A percentile compares a stretch with the other conserved stretches of the same genome.
Evolutionary conservation across 306 rosid genomes (phyloP).

Genomic region (Cucumis melo): DNA sequence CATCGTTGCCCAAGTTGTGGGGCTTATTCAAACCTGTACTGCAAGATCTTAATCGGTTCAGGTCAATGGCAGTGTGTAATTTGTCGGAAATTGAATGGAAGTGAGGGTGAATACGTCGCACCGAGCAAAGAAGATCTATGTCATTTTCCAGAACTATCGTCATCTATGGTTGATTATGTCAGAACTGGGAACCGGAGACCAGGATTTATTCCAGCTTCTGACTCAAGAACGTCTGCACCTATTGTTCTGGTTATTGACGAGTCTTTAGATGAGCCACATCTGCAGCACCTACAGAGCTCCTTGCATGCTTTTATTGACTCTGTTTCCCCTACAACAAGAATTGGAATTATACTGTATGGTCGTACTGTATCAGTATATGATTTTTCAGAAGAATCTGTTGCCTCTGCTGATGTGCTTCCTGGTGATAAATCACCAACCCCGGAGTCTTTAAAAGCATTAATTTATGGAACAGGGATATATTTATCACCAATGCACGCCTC

Average conservation of each 20-base stretch:
- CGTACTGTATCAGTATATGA: slow-evolving; percentile 88
- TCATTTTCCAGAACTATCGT: slow-evolving; percentile 78
- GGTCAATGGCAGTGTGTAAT: slow-evolving; percentile 99
- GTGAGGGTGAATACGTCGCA: slow-evolving; percentile 76
- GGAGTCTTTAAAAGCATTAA: slow-evolving; percentile 59
- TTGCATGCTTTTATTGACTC: slow-evolving; percentile 95
- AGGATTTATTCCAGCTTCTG: slow-evolving; percentile 85
- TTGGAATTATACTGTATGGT: slow-evolving; percentile 77
- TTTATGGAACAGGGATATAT: slow-evolving; percentile 90
- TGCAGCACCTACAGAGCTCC: slow-evolving; percentile 81
- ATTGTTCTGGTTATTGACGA: slow-evolving; percentile 85
- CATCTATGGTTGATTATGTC: slow-evolving; percentile 73
- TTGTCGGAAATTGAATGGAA: slow-evolving; percentile 70
- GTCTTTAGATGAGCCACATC: slow-evolving; percentile 89
- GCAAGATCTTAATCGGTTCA: slow-evolving; percentile 80
- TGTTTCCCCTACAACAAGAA: slow-evolving; percentile 67
- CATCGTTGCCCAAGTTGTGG: slow-evolving; percentile 95
- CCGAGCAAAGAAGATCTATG: slow-evolving; percentile 61
- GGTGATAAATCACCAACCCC: slow-evolving; percentile 74
- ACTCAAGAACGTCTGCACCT: slow-evolving; percentile 87
- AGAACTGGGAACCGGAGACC: slow-evolving; percentile 91
- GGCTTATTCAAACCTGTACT: slow-evolving; percentile 73
- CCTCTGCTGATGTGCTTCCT: slow-evolving; percentile 96
- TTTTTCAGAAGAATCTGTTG: slow-evolving; percentile 72
- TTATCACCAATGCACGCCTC: slow-evolving; percentile 95